Conservation (phyloP, 176 grass and related monocot species). For the Lolium perenne region DNA sequence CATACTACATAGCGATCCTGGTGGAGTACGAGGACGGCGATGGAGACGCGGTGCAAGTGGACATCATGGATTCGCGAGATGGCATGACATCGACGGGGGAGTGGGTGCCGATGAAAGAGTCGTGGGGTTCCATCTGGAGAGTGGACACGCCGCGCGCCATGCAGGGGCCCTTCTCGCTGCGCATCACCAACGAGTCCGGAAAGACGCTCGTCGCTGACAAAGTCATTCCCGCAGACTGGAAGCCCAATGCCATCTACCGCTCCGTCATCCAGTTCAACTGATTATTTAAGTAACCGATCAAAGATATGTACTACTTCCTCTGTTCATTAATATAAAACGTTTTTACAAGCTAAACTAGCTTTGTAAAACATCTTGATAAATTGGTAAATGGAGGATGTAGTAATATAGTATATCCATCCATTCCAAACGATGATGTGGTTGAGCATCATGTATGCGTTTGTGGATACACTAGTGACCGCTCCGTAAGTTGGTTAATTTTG, state of each 20-base stretch:
- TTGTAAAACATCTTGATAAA: too few relatives aligned
- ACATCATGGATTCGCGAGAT: slow-evolving; percentile 57
- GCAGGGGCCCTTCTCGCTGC: slow-evolving; percentile 72
- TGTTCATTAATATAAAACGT: too few relatives aligned
- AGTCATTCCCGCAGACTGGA: slow-evolving; percentile 79
- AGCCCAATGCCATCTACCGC: slow-evolving; percentile 51
- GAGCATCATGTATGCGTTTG: too few relatives aligned
- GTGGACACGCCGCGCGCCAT: slow-evolving; percentile 47
- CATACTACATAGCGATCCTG: slow-evolving; percentile 60
- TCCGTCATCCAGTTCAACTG: slow-evolving; percentile 59
- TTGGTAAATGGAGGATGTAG: too few relatives aligned
- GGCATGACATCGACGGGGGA: slow-evolving; percentile 20
- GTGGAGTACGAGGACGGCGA: slow-evolving; percentile 69
- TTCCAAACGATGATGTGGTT: too few relatives aligned
- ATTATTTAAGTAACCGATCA: too few relatives aligned
- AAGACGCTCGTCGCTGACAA: slow-evolving; percentile 63
- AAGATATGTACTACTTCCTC: background rate
- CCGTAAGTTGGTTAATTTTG: too few relatives aligned
- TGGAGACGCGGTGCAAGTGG: slow-evolving; percentile 64
- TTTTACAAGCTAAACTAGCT: too few relatives aligned
- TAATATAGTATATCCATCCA: too few relatives aligned
- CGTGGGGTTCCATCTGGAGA: slow-evolving; percentile 70
- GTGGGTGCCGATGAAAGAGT: slow-evolving; percentile 67
- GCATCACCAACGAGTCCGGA: slow-evolving; percentile 61
- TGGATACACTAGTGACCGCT: too few relatives aligned